Base-by-base conservation (phyloP, 441 rosid species). In the Eugenia klotzschiana region DNA sequence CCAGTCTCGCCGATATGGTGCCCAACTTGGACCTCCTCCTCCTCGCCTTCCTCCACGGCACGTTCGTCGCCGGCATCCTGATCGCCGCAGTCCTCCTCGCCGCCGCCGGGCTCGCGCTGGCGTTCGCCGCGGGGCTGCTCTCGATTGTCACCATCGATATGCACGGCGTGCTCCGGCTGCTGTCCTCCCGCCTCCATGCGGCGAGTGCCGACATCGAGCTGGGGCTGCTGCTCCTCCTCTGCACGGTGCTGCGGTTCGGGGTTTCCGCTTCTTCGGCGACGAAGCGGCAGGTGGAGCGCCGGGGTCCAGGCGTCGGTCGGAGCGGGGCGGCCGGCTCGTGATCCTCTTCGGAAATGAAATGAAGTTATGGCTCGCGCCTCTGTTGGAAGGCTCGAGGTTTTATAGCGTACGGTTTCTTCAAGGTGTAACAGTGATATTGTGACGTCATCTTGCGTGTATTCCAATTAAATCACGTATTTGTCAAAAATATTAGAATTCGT, bases 21-120 rank as follows among this genome's bases (percentile, higher is more conserved):
- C 84, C 92, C 60, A 88, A 86, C 82, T 8, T 88, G 33, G 91
- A 91, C 72, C 74, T 91, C 23, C 84, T 89, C 82, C 86, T 90
- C 46, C 20, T 87, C 18, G 79, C 87, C 13, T n/a, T 85, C 58
- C 86, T 90, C 79, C 79, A 87, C 69, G 89, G 83, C 55, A 81
- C 87, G 14, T 25, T 90, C 84, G 51, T 90, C 3, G 79, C 86
- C 11, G 81, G 57, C 79, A 27, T 37, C 57, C 73, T 89, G 16
- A 49, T 88, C 9, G 40, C 26, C 22, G 51, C 87, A 9, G 77
- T 82, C 82, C 51, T 82, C 11, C 22, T 85, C 58, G 52, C 87
- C 82, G 52, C 87, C 5, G 50, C 58, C 41, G 69, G 50, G 80
- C 82, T 90, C 41, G 8, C 83, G 6, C 81, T 89, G 18, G 87